phyloP scores from a whole-genome alignment of 768 basidiomycete genomes.

The Hydnomerulius pinastri region DNA sequence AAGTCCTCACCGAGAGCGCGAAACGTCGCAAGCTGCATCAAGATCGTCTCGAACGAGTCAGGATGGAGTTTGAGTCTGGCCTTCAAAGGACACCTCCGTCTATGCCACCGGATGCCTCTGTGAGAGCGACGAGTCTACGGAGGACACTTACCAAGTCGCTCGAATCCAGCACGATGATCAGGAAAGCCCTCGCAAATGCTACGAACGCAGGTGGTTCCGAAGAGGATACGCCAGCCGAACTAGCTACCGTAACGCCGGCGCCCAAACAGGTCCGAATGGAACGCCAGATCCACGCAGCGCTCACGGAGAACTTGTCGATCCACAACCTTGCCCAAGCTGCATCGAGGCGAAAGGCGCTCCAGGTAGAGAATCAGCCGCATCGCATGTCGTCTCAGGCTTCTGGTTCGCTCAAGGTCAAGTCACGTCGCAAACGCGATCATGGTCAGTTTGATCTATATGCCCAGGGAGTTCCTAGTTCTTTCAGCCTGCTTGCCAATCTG shows the following conservation, averaged over 20 bases:
- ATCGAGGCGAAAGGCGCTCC: conserved; percentile 7
- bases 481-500: conserved; percentile 15
- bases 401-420: not conserved
- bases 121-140: not conserved
- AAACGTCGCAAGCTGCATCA: conserved; percentile 18
- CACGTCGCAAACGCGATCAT: conserved; percentile 13
- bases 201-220: conserved; percentile 6
- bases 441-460: conserved; percentile 17
- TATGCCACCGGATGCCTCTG: not conserved
- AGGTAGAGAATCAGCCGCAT: not conserved
- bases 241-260: conserved; percentile 1
- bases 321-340: conserved; percentile 10
- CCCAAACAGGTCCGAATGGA: conserved; percentile 12
- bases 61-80: not conserved
- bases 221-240: not conserved
- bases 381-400: not conserved
- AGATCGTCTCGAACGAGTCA: conserved; percentile 3
- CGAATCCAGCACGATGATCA: conserved; percentile 7
- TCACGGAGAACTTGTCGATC: conserved; percentile 22
- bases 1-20: conserved; percentile 21
- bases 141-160: conserved; percentile 1
- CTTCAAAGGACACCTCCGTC: too few relatives aligned
- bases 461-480: conserved; percentile 10
- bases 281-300: conserved; percentile 5
- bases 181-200: conserved; percentile 14